phyloP scores from a whole-genome alignment of 805 yeast species.

The Lipomyces oligophaga region DNA sequence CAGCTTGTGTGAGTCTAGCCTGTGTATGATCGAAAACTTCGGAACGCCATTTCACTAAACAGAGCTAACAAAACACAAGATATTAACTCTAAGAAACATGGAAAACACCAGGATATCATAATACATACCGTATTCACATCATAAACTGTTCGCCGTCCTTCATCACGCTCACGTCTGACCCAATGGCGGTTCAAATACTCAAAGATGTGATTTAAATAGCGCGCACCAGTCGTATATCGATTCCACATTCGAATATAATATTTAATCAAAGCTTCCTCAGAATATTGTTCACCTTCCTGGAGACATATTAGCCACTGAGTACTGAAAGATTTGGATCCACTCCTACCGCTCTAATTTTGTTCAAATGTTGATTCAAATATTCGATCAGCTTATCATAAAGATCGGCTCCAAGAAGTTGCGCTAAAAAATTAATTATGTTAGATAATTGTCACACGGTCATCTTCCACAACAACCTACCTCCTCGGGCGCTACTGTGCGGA shows the following conservation, averaged over 20 bases:
- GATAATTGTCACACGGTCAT: not conserved
- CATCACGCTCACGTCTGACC: slow-evolving; percentile 94
- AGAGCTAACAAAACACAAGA: slow-evolving; percentile 39
- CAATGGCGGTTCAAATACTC: slow-evolving; percentile 96
- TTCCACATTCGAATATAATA: slow-evolving; percentile 87
- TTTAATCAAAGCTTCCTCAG: slow-evolving; percentile 66
- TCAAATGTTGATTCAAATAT: slow-evolving; percentile 57
- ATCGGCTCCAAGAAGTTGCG: slow-evolving; percentile 79
- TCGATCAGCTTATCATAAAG: slow-evolving; percentile 67
- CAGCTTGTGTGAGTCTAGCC: slow-evolving; percentile 58
- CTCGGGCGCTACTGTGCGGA: slow-evolving; percentile 25
- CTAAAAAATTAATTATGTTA: no score
- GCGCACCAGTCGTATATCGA: slow-evolving; percentile 85
- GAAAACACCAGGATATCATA: not conserved
- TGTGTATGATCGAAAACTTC: slow-evolving; percentile 70
- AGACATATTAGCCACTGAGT: slow-evolving; percentile 5
- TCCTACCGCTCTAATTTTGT: slow-evolving; percentile 30
- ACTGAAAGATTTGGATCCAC: not conserved
- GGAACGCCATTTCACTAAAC: slow-evolving; percentile 83
- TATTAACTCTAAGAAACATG: not conserved
- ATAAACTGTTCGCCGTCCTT: slow-evolving; percentile 82
- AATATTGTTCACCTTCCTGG: slow-evolving; percentile 44
- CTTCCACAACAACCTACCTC: slow-evolving; percentile 10
- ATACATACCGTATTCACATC: slow-evolving; percentile 72
- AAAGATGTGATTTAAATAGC: slow-evolving; percentile 84